Evolutionary conservation across 225 moss, liverwort and hornwort species (phyloP).

Genomic region (Antitrichia curtipendula): DNA sequence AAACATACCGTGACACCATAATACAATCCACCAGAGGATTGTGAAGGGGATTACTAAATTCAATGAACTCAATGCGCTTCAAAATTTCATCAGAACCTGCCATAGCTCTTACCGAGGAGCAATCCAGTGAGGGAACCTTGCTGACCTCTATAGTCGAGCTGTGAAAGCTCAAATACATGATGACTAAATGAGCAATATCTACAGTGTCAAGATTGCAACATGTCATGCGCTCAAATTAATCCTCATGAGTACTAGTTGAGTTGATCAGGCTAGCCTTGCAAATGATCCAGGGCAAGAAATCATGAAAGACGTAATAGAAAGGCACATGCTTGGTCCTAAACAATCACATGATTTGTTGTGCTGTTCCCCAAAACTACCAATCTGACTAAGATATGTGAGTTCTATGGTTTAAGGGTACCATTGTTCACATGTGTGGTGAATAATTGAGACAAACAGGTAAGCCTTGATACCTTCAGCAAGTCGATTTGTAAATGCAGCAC

Average conservation of each 20-base stretch:
- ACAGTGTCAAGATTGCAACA: not conserved
- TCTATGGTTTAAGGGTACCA: not conserved
- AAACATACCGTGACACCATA: not conserved
- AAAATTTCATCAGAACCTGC: not conserved
- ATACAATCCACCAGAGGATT: not conserved
- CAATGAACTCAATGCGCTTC: not conserved
- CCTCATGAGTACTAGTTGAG: not conserved
- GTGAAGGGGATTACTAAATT: not conserved
- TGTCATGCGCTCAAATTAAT: not conserved
- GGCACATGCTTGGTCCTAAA: not conserved
- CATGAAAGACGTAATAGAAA: not conserved
- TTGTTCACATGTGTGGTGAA: not conserved
- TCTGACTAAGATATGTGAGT: not conserved
- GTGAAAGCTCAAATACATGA: not conserved
- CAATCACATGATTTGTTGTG: not conserved
- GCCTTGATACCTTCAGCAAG: constrained; percentile 46
- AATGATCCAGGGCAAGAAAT: not conserved
- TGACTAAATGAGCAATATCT: not conserved
- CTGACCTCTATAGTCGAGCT: not conserved
- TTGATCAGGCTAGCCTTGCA: not conserved
- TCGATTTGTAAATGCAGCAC: constrained; percentile 34
- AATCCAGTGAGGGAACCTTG: not conserved
- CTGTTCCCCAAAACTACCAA: not conserved
- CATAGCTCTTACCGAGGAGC: not conserved
- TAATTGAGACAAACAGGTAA: not conserved